These are phyloP conservation scores for Fusarium circinatum DNA, from an alignment of 2,329 filamentous ascomycete genomes.

Conservation along the genomic window DNA sequence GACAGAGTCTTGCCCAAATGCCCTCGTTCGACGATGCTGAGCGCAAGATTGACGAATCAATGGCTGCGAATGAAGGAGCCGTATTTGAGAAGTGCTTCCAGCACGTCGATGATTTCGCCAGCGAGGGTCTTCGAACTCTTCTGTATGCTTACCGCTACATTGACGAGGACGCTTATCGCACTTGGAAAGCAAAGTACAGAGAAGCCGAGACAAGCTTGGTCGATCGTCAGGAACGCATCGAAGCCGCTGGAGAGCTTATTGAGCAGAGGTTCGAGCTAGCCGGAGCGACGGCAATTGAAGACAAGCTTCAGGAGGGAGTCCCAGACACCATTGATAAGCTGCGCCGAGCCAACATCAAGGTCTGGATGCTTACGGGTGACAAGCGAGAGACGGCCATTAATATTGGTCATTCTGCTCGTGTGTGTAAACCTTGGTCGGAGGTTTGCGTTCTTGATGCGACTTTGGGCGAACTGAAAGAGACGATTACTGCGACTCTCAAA, in stretches of 20 bases:
- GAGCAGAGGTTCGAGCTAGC: slow-evolving; percentile 84
- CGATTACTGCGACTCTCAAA: slow-evolving; percentile 72
- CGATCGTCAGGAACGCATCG: slow-evolving; percentile 81
- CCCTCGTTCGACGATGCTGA: slow-evolving; percentile 55
- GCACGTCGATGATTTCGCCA: slow-evolving; percentile 89
- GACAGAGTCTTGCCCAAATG: slow-evolving; percentile 38
- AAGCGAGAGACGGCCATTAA: slow-evolving; percentile 94
- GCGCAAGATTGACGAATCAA: slow-evolving; percentile 66
- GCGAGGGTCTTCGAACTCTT: slow-evolving; percentile 86
- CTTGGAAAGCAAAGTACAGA: slow-evolving; percentile 81
- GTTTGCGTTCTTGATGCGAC: slow-evolving; percentile 79
- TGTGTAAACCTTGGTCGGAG: slow-evolving; percentile 78
- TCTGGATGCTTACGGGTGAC: slow-evolving; percentile 97
- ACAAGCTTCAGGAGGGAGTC: slow-evolving; percentile 89
- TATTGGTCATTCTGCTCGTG: slow-evolving; percentile 85
- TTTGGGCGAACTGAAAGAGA: slow-evolving; percentile 71
- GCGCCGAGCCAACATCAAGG: slow-evolving; percentile 86
- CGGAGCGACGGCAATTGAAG: slow-evolving; percentile 92
- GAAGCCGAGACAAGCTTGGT: slow-evolving; percentile 86
- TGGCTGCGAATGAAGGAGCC: slow-evolving; percentile 69
- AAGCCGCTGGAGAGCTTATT: slow-evolving; percentile 82
- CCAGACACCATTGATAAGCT: slow-evolving; percentile 93
- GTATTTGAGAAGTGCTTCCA: slow-evolving; percentile 89
- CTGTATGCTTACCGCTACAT: slow-evolving; percentile 85
- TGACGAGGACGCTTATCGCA: slow-evolving; percentile 76